phyloP scores from a whole-genome alignment of 2,329 filamentous ascomycete species.

The Aspergillus ustus region DNA sequence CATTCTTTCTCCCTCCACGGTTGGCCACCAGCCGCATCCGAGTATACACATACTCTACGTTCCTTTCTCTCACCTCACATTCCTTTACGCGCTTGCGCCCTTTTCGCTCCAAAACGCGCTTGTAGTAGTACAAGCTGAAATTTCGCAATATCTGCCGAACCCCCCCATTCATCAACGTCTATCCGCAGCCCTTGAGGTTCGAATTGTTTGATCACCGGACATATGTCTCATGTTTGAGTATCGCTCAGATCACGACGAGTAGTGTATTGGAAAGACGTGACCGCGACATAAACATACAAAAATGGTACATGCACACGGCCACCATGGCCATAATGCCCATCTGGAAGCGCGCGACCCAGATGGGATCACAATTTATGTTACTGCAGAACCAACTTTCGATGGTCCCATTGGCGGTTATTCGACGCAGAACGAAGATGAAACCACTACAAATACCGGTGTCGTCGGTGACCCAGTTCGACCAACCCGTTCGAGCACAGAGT shows the following conservation, averaged over 20 bases:
- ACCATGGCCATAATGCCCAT: conserved; percentile 33
- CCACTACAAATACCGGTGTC: conserved; percentile 21
- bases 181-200: background rate
- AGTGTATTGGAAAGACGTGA: background rate
- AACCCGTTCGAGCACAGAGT: conserved; percentile 15
- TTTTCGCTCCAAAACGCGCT: conserved; percentile 18
- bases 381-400: conserved; percentile 56
- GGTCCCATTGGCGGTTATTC: conserved; percentile 55
- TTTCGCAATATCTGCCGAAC: background rate
- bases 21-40: conserved; percentile 21
- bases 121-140: background rate
- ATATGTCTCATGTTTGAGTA: conserved; percentile 5
- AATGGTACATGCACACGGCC: conserved; percentile 41
- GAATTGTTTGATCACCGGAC: background rate
- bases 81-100: conserved; percentile 30
- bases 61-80: conserved; percentile 25
- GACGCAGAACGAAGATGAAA: conserved; percentile 35
- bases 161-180: background rate
- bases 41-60: conserved; percentile 25
- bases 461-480: conserved; percentile 36
- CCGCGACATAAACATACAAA: background rate
- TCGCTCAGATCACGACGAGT: background rate
- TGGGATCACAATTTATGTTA: conserved; percentile 54
- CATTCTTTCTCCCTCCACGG: conserved; percentile 41
- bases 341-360: conserved; percentile 26